Evolutionary conservation across 2,329 filamentous ascomycete genomes (phyloP), one percentile per base, ranked within the genome.

Genomic region (Beauveria medogensis): DNA sequence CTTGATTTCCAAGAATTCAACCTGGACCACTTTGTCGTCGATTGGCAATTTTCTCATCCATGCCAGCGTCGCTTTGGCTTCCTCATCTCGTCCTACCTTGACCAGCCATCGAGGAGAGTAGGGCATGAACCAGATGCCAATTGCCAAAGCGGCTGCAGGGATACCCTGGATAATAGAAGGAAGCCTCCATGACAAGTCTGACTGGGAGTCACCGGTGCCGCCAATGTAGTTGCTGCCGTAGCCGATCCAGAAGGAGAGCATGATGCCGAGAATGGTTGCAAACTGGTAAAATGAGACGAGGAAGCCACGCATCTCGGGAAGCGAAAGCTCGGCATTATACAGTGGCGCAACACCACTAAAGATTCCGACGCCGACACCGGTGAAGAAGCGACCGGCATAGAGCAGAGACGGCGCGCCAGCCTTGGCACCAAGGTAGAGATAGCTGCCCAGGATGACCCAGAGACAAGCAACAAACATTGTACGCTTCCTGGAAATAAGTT

Each of bases 1-100:
- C 72, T 90, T 90, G 75, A 93, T 92, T 70, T 93, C 90, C n/a
- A 90, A 81, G 68, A 88, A 91, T 68, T 93, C 90, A 3, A 90
- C 77, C 65, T 89, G 83, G 40, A 93, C 81, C 0, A 89, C 78
- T 54, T 90, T 84, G 67, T 91, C 80, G 63, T 88, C 82, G 16
- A 75, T 68, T 0, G 82, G 71, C 0, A 91, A 78, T 6, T 80
- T 80, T 40, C 90, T 84, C 8, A 93, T 82, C 59, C 71, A 79
- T 0, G 88, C 82, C 1, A 93, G 80, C 0, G 40, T 73, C 59
- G 75, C 71, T 60, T 73, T 60, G 4, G 87, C 88, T 71, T 92
- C 89, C 0, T 80, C 79, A 65, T 92, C 88, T 12, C 88, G 86
- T 61, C 78, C 79, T 67, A 89, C 85, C 71, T 91, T 86, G 46